Base-by-base conservation (phyloP, 2,329 filamentous ascomycete species). In the Talaromyces piceae region DNA sequence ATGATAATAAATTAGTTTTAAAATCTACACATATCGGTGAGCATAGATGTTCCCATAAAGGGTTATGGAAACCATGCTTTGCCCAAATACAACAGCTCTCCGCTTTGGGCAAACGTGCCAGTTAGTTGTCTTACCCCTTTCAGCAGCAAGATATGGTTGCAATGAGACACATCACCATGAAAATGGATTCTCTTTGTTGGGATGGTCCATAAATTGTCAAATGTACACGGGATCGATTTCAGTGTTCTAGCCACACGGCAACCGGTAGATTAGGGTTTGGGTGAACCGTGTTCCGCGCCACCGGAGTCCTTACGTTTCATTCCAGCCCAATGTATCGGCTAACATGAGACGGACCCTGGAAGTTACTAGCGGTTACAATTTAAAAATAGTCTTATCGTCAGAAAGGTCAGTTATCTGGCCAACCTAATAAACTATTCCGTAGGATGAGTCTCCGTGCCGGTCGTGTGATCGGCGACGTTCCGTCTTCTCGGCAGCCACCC, bases 381-480 rank as follows among this genome's bases (percentile, higher is more conserved):
- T 23, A 43, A 25, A 22, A 43, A 16, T 22, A 43, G 23, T 16
- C 39, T 43, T 43, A 43, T 43, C 39, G 13, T 13, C n/a, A 43
- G 25, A 26, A 9, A 23, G 25, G 23, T 9, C 7, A 37, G 16
- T 9, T 37, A 20, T 37, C 33, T 18, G 33, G 7, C 33, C 33
- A 9, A 37, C 6, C 16, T 18, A 37, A 43, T 25, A 16, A 25
- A 43, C 39, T 6, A 22, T 4, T 22, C 30, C 33, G 33, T 37
- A 37, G 33, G 49, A 26, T 48, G 28, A 48, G 37, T 43, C 46
- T 45, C 51, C 51, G 51, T 50, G 23, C 54, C 55, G 55, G 52
- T 58, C 55, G 28, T 51, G 51, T 57, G 55, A 58, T 57, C 56
- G 56, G 56, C 37, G 25, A 12, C 20, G 20, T 26, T 43, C 39